Base-by-base conservation (phyloP, 805 yeast genomes). In the Wickerhamomyces alni region DNA sequence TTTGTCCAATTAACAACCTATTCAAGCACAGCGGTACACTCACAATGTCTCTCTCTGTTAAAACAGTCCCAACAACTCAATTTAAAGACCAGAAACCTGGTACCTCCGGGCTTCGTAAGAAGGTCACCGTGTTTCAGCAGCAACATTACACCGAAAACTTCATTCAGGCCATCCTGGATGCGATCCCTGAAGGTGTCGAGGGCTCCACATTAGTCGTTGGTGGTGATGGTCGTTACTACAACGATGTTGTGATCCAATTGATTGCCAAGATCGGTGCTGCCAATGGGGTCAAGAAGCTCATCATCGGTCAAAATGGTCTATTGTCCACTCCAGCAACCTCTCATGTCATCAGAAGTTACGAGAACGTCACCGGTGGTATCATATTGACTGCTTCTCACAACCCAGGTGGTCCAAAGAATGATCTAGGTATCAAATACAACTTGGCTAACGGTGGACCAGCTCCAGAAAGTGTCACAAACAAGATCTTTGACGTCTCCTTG, bases 381-480 rank as follows among this genome's bases (percentile, higher is more conserved):
- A 87, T 93, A 50, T 71, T 91, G 57, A 91, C 99, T 8, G 98
- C 98, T 2, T 83, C 95, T 18, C 99, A 91, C 65, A 91, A 91
- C 64, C 99, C 99, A 15, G 99, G 99, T 60, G 97, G 98, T 8
- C 96, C 96, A 42, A 66, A 72, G 21, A 80, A 85, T 48, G 99
- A 91, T 60, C 73, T 88, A 59, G 99, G 99, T 40, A 91, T 91
- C 70, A 91, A 91, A 68, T 93, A 93, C 69, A 93, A 91, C 63
- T 70, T 93, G 61, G 76, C 85, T 47, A 91, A 91, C 58, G 99
- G 99, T 50, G 99, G 96, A 3, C 99, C 99, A 31, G 98, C 98
- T 10, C 99, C 99, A 11, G 99, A 91, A 62, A 66, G 83, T 13
- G 94, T 93, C 43, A 91, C 99, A 11, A 76, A 91, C 66, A 77